A percentile compares a stretch with the other conserved stretches of the same genome.
Conservation (phyloP, 164 flowering plant species). For the Magnolia changhungtana region DNA sequence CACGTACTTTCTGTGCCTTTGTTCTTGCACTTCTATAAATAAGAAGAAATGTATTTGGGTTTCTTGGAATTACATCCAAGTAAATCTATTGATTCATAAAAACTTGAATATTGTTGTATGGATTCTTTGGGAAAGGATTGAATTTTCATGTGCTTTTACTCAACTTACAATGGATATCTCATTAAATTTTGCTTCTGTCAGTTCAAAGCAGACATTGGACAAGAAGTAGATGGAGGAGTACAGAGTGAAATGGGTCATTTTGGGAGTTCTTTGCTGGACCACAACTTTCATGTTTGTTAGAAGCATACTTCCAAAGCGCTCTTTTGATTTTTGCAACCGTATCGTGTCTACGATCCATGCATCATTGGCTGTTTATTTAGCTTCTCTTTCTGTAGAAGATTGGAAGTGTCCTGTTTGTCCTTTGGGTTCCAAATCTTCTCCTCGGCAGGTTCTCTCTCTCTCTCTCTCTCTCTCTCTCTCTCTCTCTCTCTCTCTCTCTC, state of each 20-base stretch:
- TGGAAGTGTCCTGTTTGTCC: slow-evolving; percentile 84
- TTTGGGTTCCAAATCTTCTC: slow-evolving; percentile 58
- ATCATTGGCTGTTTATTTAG: slow-evolving; percentile 48
- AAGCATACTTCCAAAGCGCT: slow-evolving; percentile 44
- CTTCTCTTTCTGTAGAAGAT: slow-evolving; percentile 62
- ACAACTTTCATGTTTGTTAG: slow-evolving; percentile 42
- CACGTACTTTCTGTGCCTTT: too few relatives aligned
- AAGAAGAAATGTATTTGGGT: too few relatives aligned
- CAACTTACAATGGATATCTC: too few relatives aligned
- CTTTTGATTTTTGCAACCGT: slow-evolving; percentile 75
- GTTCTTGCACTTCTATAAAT: too few relatives aligned
- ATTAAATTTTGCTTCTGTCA: too few relatives aligned
- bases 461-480: too few relatives aligned
- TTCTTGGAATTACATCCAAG: too few relatives aligned
- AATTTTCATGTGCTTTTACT: too few relatives aligned
- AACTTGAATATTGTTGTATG: too few relatives aligned
- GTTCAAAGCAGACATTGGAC: too few relatives aligned
- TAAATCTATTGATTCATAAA: too few relatives aligned
- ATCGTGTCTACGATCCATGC: slow-evolving; percentile 76
- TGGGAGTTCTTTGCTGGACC: slow-evolving; percentile 62
- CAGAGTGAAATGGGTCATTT: slow-evolving; percentile 32
- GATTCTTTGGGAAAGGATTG: too few relatives aligned
- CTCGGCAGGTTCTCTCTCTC: slow-evolving; percentile 79
- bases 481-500: background rate
- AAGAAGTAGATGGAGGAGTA: slow-evolving; percentile 52